These are phyloP conservation scores for Handroanthus guayacan DNA, from an alignment of 257 asterid species.

Conservation along the genomic window DNA sequence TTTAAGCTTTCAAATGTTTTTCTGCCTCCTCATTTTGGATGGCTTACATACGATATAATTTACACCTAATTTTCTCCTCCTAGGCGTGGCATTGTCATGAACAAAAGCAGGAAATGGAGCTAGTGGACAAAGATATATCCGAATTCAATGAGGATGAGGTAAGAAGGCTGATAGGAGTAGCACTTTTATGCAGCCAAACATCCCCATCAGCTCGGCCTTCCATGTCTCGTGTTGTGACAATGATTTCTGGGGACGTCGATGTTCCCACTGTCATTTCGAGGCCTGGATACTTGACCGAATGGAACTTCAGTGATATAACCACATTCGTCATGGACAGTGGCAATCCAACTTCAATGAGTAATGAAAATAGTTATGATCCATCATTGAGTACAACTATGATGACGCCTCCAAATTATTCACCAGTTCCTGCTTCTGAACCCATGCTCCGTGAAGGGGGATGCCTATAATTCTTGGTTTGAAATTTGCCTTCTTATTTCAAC, in stretches of 20 bases:
- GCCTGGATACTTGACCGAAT: slow-evolving; percentile 63
- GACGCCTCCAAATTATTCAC: slow-evolving; percentile 32
- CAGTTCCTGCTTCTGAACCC: slow-evolving; percentile 34
- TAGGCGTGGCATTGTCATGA: slow-evolving; percentile 34
- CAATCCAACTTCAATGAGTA: slow-evolving; percentile 21
- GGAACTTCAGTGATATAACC: slow-evolving; percentile 49
- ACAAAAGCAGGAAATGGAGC: slow-evolving; percentile 36
- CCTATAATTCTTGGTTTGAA: slow-evolving; percentile 5
- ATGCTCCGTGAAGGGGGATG: slow-evolving; percentile 44
- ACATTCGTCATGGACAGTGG: slow-evolving; percentile 19
- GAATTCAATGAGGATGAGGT: slow-evolving; percentile 49
- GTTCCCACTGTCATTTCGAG: slow-evolving; percentile 45
- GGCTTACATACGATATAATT: background rate
- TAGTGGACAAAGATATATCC: slow-evolving; percentile 45
- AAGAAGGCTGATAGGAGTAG: slow-evolving; percentile 49
- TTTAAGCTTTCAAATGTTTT: background rate
- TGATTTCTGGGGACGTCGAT: slow-evolving; percentile 64
- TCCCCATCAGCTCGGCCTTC: slow-evolving; percentile 58
- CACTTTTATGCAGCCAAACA: slow-evolving; percentile 64
- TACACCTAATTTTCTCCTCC: background rate
- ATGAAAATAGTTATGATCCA: slow-evolving; percentile 3
- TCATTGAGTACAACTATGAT: slow-evolving; percentile 27
- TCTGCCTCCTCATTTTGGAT: too few relatives aligned
- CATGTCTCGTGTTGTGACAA: slow-evolving; percentile 68
- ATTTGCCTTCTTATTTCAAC: too few relatives aligned